Conservation (phyloP, 2,329 filamentous ascomycete species). For the Fusarium subtropicale region DNA sequence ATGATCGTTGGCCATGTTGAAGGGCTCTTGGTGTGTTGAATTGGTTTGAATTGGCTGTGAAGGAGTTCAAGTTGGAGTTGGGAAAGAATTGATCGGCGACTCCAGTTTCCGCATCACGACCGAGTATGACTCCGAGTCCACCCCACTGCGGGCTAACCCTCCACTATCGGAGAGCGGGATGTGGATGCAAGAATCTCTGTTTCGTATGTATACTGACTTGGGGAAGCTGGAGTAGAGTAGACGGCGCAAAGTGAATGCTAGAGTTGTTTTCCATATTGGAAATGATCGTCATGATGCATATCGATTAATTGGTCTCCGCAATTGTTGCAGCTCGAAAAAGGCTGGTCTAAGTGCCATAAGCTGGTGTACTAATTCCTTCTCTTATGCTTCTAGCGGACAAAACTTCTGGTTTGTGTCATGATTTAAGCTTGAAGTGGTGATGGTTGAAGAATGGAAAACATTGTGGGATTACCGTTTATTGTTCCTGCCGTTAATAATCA, state of each 20-base stretch:
- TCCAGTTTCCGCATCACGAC: constrained; percentile 13
- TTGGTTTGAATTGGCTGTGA: not conserved
- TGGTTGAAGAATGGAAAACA: not conserved
- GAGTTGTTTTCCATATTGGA: not conserved
- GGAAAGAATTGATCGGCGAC: constrained; percentile 18
- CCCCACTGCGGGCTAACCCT: constrained; percentile 48
- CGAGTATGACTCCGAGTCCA: constrained; percentile 40
- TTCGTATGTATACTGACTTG: not conserved
- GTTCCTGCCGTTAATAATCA: not conserved
- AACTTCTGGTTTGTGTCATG: not conserved
- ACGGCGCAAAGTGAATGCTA: not conserved
- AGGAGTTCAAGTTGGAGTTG: not conserved
- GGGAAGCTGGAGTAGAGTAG: not conserved
- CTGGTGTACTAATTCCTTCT: too few relatives aligned
- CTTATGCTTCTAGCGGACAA: too few relatives aligned
- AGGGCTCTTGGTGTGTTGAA: constrained; percentile 11
- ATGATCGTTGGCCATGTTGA: constrained; percentile 65
- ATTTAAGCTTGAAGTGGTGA: not conserved
- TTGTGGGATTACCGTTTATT: not conserved
- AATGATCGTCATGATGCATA: constrained; percentile 13
- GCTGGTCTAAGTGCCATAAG: too few relatives aligned
- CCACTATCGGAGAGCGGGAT: constrained; percentile 36
- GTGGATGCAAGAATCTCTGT: not conserved
- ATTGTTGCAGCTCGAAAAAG: constrained; percentile 4
- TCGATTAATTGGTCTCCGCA: constrained; percentile 24